Percentiles rank a stretch among this genome's conserved stretches.
Evolutionary conservation across 805 yeast species (phyloP).

Genomic region (Monosporozyma siamensis): DNA sequence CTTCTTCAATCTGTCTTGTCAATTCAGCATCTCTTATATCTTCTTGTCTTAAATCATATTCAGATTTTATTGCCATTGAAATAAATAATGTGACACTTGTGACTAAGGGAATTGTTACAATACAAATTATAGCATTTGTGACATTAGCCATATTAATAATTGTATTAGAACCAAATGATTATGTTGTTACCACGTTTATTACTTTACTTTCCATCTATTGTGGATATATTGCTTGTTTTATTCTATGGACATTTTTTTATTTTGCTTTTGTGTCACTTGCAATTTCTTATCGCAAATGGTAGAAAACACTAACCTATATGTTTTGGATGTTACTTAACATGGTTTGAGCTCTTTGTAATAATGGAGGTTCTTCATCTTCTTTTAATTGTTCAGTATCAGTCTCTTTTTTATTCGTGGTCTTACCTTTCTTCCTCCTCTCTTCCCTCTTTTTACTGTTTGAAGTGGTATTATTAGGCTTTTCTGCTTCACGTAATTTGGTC

Average conservation of each 20-base stretch:
- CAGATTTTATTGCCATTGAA: neutral
- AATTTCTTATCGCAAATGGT: no score
- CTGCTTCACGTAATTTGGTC: constrained; percentile 21
- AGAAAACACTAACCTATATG: no score
- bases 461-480: constrained; percentile 5
- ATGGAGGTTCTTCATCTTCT: constrained; percentile 3
- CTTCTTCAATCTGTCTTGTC: neutral
- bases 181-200: no score
- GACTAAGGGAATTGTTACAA: neutral
- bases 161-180: no score
- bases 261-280: neutral
- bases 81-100: neutral
- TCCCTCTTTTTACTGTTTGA: neutral
- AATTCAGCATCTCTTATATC: neutral
- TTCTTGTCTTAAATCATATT: neutral
- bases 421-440: neutral
- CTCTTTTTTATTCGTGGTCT: neutral
- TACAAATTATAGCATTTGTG: neutral
- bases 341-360: constrained; percentile 24
- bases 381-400: neutral
- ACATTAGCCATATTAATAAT: neutral
- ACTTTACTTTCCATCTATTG: no score
- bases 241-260: no score
- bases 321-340: constrained; percentile 24
- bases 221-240: neutral